Conservation (phyloP, 2,329 filamentous ascomycete species). For the Botrytis aclada region DNA sequence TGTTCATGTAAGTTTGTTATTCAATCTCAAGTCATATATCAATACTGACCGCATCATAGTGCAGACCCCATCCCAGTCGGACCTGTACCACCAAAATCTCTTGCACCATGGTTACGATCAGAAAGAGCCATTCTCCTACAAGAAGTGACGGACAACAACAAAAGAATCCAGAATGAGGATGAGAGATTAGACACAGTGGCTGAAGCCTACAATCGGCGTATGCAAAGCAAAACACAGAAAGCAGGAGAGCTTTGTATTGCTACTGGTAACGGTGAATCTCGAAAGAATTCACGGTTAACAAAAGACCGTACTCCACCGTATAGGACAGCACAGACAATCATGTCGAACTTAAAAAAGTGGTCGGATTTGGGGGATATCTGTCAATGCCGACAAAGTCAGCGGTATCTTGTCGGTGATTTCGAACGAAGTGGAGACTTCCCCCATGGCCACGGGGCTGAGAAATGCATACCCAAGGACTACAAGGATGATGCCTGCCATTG, state of each 20-base stretch:
- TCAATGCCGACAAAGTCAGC: neutral
- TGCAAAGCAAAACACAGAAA: neutral
- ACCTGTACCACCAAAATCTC: neutral
- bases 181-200: neutral
- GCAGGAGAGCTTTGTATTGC: neutral
- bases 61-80: neutral
- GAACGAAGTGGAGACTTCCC: neutral
- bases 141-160: neutral
- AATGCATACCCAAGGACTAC: neutral
- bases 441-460: neutral
- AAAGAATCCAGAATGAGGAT: accelerated
- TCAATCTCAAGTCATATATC: neutral
- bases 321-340: neutral
- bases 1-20: neutral
- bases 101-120: neutral
- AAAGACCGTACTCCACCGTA: neutral
- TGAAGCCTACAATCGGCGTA: neutral
- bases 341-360: neutral
- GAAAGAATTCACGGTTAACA: neutral
- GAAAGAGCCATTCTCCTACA: neutral
- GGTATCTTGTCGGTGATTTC: neutral
- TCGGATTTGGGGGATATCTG: neutral
- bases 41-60: neutral
- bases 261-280: neutral
- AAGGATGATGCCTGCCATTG: neutral